These are phyloP conservation scores for Lactarius psammicola DNA, from an alignment of 768 basidiomycete genomes.

Conservation along the genomic window DNA sequence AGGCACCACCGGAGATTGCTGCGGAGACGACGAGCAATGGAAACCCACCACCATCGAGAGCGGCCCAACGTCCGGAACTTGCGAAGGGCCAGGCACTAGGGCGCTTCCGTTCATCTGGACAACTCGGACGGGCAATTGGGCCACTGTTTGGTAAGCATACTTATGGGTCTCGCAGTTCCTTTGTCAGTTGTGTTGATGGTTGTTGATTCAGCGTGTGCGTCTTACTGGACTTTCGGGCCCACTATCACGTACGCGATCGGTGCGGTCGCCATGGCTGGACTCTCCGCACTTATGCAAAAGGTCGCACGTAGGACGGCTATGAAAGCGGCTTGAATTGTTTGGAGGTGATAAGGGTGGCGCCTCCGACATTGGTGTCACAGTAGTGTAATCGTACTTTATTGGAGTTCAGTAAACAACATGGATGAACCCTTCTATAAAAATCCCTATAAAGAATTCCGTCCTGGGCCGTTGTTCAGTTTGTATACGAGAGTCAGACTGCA, in stretches of 20 bases:
- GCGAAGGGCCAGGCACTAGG: conserved; percentile 85
- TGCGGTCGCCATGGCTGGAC: conserved; percentile 60
- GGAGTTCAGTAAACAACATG: not conserved
- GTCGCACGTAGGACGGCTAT: conserved; percentile 35
- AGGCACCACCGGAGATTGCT: conserved; percentile 46
- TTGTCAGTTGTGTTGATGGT: not conserved
- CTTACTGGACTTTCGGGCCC: conserved; percentile 88
- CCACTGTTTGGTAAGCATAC: conserved; percentile 68
- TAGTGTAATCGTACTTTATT: conserved; percentile 2
- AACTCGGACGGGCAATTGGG: conserved; percentile 90
- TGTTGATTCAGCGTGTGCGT: conserved; percentile 63
- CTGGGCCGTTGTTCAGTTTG: not conserved
- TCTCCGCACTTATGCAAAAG: conserved; percentile 57
- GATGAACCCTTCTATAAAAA: conserved; percentile 2
- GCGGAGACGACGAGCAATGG: conserved; percentile 55
- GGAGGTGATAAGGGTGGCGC: not conserved
- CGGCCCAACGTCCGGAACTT: conserved; percentile 58
- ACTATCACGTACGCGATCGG: conserved; percentile 67
- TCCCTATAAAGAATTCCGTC: conserved; percentile 7
- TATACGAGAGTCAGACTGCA: conserved; percentile 4
- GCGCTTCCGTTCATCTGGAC: conserved; percentile 86
- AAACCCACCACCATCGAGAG: conserved; percentile 36
- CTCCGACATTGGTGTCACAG: not conserved
- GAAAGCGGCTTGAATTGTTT: conserved; percentile 6
- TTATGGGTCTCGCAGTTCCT: not conserved